Base-by-base conservation (phyloP, 2,329 filamentous ascomycete genomes). In the Trichoderma pleuroti region DNA sequence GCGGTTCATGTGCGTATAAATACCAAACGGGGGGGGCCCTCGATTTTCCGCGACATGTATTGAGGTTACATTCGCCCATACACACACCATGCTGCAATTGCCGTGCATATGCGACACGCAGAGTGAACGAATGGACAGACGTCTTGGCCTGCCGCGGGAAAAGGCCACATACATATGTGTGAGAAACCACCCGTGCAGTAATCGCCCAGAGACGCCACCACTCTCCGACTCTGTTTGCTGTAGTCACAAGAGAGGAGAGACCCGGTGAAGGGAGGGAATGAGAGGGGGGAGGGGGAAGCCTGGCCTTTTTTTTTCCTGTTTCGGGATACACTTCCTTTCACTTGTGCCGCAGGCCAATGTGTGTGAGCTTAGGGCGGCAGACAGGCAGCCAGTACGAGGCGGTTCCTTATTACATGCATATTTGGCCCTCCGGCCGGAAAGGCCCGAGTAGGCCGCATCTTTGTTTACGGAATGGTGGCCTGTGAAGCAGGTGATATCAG, bases 31-130 rank as follows among this genome's bases (percentile, higher is more conserved):
- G 63, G 46, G 59, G 63, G 46, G 59, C 70, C 65, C 68, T 70
- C 71, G 59, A 72, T 72, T 72, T 74, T 72, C 68, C 46, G 74
- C 73, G 73, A 73, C 73, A 75, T n/a, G n/a, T n/a, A n/a, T 72
- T 73, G 74, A 74, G 70, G 75, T 75, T 75, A 74, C 75, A 75
- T 75, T 71, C 70, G 72, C 73, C 67, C 70, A 70, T 70, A 69
- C 70, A 71, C 70, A 71, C 70, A 71, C 70, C 65, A 70, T 59
- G 49, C 64, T 71, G 70, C 66, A 69, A 71, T 69, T 70, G 66
- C 70, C 59, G 70, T 71, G 70, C 70, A 64, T 69, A 69, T 71
- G 70, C 66, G 70, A 71, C 66, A 32, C 56, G 56, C 56, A 69
- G 65, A 63, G 49, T 32, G 59, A 52, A 63, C 64, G 64, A 70